phyloP scores from a whole-genome alignment of 2,329 filamentous ascomycete species.

The Xylariaceae sp. region DNA sequence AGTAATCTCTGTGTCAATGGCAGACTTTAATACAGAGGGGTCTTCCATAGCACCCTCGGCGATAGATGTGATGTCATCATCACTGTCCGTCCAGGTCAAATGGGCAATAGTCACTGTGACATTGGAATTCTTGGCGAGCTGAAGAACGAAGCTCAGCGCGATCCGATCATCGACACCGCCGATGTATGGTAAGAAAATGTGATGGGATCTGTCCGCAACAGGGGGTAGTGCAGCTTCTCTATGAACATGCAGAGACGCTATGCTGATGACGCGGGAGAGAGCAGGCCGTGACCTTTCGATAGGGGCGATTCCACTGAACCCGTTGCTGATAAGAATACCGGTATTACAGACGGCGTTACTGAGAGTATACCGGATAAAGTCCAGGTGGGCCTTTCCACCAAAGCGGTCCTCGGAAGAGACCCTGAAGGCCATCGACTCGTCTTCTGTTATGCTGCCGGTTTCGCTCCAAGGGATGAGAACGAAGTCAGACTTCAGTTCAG shows the following conservation, averaged over 20 bases:
- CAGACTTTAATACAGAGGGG: slow-evolving; percentile 21
- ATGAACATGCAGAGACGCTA: slow-evolving; percentile 55
- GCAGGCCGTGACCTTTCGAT: slow-evolving; percentile 31
- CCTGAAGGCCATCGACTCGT: slow-evolving; percentile 40
- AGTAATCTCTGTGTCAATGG: slow-evolving; percentile 31
- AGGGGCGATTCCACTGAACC: slow-evolving; percentile 37
- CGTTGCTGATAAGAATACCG: slow-evolving; percentile 73
- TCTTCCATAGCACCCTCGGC: slow-evolving; percentile 20
- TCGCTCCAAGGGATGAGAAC: slow-evolving; percentile 89
- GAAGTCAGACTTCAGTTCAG: slow-evolving; percentile 65
- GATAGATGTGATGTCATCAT: slow-evolving; percentile 26
- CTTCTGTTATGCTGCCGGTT: slow-evolving; percentile 68
- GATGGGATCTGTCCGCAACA: slow-evolving; percentile 65
- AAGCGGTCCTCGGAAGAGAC: slow-evolving; percentile 54
- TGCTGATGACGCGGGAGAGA: slow-evolving; percentile 47
- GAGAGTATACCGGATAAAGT: slow-evolving; percentile 68
- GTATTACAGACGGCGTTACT: slow-evolving; percentile 59
- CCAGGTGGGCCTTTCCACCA: slow-evolving; percentile 57
- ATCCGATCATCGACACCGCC: slow-evolving; percentile 77
- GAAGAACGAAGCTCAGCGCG: slow-evolving; percentile 74
- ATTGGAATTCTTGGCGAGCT: slow-evolving; percentile 72
- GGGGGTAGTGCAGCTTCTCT: slow-evolving; percentile 54
- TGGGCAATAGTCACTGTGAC: slow-evolving; percentile 73
- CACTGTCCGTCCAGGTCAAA: slow-evolving; percentile 37
- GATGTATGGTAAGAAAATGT: slow-evolving; percentile 82